These are phyloP conservation scores for Sordaria brevicollis DNA, from an alignment of 495 filamentous ascomycete species.

Conservation along the genomic window DNA sequence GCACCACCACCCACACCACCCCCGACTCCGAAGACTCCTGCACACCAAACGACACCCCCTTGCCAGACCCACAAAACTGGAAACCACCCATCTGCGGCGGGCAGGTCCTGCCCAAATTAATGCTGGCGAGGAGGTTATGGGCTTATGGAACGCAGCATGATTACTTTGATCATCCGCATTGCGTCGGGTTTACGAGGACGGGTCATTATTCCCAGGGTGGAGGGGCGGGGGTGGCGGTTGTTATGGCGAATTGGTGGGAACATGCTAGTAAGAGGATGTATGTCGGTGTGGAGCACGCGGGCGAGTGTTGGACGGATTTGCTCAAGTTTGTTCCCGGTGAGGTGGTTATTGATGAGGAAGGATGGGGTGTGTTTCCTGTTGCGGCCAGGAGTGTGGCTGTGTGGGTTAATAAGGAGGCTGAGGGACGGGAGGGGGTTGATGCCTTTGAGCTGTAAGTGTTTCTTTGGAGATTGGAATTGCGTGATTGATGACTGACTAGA, in stretches of 20 bases:
- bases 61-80: constrained; percentile 9
- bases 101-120: constrained; percentile 45
- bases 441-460: constrained; percentile 7
- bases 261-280: constrained; percentile 42
- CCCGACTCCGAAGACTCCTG: constrained; percentile 72
- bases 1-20: constrained; percentile 54
- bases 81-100: constrained; percentile 49
- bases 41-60: constrained; percentile 39
- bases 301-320: constrained; percentile 54
- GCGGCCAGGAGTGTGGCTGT: constrained; percentile 44
- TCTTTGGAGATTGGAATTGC: background rate
- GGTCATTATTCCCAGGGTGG: constrained; percentile 20
- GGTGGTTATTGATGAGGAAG: constrained; percentile 44
- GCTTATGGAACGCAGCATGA: constrained; percentile 61
- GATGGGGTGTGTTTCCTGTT: constrained; percentile 47
- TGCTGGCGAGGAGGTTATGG: constrained; percentile 55
- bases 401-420: constrained; percentile 47
- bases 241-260: constrained; percentile 47
- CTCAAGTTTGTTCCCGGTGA: constrained; percentile 37
- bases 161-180: constrained; percentile 55
- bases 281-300: constrained; percentile 46
- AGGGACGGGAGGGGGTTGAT: constrained; percentile 37
- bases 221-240: constrained; percentile 44
- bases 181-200: constrained; percentile 56
- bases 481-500: background rate